Percentiles rank a stretch among this genome's conserved stretches.
phyloP scores from a whole-genome alignment of 1,284 basidiomycete species.

The Trametes polyzona region DNA sequence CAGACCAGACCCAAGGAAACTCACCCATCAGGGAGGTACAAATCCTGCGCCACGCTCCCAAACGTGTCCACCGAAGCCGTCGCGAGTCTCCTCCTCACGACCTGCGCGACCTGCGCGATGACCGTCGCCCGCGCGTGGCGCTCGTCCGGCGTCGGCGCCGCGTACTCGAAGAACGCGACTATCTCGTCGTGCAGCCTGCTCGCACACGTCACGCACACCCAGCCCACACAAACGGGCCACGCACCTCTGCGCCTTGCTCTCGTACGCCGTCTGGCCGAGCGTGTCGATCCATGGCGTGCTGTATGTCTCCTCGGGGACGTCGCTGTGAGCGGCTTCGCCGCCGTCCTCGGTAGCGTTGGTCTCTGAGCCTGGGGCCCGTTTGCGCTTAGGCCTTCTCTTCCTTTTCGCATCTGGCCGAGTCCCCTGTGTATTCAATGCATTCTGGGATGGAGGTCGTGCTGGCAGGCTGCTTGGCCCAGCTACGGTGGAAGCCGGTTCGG shows the following conservation, averaged over 20 bases:
- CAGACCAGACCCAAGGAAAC: background rate
- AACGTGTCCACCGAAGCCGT: constrained; percentile 30
- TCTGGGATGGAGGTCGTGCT: background rate
- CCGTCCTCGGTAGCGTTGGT: background rate
- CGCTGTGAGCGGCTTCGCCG: background rate
- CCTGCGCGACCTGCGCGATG: constrained; percentile 27
- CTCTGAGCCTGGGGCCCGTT: constrained; percentile 18
- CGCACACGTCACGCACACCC: background rate
- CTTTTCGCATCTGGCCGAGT: constrained; percentile 5
- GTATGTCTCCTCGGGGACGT: constrained; percentile 5
- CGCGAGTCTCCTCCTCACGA: constrained; percentile 29
- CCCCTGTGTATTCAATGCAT: background rate
- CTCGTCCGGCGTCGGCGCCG: constrained; percentile 34
- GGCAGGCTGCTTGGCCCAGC: constrained; percentile 23
- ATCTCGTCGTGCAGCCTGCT: constrained; percentile 68
- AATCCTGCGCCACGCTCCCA: constrained; percentile 35
- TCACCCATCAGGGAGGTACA: constrained; percentile 38
- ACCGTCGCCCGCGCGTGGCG: constrained; percentile 29
- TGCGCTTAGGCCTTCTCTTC: constrained; percentile 15
- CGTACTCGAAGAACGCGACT: constrained; percentile 35
- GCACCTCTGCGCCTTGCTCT: constrained; percentile 41
- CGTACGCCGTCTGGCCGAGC: constrained; percentile 31
- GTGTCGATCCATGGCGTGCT: constrained; percentile 33
- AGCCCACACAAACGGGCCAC: background rate
- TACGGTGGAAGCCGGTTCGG: no score